phyloP scores from a whole-genome alignment of 2,329 filamentous ascomycete genomes.

The Fusarium cyanostomum region DNA sequence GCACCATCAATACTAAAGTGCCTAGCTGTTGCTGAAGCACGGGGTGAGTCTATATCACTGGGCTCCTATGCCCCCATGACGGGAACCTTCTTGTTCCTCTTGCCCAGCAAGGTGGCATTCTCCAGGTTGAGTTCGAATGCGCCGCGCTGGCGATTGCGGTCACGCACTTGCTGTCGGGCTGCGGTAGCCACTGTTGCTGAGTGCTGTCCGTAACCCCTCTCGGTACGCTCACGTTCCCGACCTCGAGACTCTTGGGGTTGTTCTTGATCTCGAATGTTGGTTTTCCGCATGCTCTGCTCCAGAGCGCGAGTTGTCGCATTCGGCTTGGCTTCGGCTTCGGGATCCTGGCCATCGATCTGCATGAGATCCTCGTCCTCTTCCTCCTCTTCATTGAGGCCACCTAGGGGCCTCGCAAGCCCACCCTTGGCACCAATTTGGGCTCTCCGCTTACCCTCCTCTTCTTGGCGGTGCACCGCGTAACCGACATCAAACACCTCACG shows the following conservation, averaged over 20 bases:
- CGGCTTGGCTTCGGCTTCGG: conserved; percentile 53
- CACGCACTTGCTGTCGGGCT: conserved; percentile 79
- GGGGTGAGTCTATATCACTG: conserved; percentile 11
- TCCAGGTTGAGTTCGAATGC: conserved; percentile 93
- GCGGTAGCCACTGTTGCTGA: conserved; percentile 85
- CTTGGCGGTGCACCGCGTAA: conserved; percentile 96
- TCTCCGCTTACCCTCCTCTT: conserved; percentile 92
- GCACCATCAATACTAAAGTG: conserved; percentile 24
- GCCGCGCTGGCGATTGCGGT: conserved; percentile 74
- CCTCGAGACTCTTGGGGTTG: conserved; percentile 43
- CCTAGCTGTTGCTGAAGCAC: conserved; percentile 8
- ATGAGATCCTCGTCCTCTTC: conserved; percentile 60
- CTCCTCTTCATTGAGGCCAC: conserved; percentile 75
- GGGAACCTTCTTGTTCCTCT: conserved; percentile 66
- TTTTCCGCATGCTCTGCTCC: conserved; percentile 87
- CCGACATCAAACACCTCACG: conserved; percentile 97
- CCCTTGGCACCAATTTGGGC: conserved; percentile 82
- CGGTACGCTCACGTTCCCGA: conserved; percentile 49
- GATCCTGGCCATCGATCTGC: conserved; percentile 70
- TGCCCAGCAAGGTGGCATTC: conserved; percentile 87
- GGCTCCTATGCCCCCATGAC: conserved; percentile 52
- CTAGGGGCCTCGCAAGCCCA: conserved; percentile 65
- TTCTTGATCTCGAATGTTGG: conserved; percentile 71
- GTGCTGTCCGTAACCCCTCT: conserved; percentile 87
- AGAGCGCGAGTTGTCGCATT: conserved; percentile 70